phyloP scores from a whole-genome alignment of 192 early-diverging fungal species.

The Polychytrium aggregatum region DNA sequence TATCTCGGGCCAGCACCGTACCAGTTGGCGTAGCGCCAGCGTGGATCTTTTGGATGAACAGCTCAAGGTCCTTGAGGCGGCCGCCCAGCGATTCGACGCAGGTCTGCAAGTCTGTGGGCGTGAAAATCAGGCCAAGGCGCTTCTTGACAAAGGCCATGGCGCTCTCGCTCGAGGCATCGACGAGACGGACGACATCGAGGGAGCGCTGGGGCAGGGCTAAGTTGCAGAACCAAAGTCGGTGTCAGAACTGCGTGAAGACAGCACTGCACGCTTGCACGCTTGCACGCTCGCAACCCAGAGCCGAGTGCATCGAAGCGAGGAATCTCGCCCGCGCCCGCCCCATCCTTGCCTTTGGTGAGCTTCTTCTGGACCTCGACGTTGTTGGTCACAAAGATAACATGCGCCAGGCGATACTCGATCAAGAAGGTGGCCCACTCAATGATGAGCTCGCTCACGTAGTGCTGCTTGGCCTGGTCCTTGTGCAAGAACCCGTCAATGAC shows the following conservation, averaged over 20 bases:
- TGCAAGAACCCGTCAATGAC: constrained; percentile 79
- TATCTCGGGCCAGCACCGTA: too few relatives aligned
- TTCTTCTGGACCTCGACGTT: constrained; percentile 50
- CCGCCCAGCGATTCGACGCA: constrained; percentile 73
- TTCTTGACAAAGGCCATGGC: constrained; percentile 49
- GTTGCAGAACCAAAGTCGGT: background rate
- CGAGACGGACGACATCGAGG: constrained; percentile 53
- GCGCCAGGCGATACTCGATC: constrained; percentile 77
- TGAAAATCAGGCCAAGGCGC: constrained; percentile 20
- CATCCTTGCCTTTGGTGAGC: constrained; percentile 57
- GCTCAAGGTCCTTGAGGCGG: constrained; percentile 77
- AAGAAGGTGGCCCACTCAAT: constrained; percentile 73
- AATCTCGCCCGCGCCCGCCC: too few relatives aligned
- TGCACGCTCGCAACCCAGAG: too few relatives aligned
- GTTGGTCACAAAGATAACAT: constrained; percentile 80
- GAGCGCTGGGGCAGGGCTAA: constrained; percentile 58
- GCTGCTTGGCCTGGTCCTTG: constrained; percentile 50
- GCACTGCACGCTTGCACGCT: too few relatives aligned
- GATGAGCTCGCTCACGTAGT: constrained; percentile 57
- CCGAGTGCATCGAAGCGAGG: too few relatives aligned
- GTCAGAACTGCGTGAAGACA: too few relatives aligned
- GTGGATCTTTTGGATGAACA: constrained; percentile 81
- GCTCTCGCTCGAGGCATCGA: constrained; percentile 55
- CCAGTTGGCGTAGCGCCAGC: constrained; percentile 49
- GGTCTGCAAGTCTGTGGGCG: constrained; percentile 9